These are phyloP conservation scores for Amyloporia xantha DNA, from an alignment of 768 basidiomycete species.

Conservation along the genomic window DNA sequence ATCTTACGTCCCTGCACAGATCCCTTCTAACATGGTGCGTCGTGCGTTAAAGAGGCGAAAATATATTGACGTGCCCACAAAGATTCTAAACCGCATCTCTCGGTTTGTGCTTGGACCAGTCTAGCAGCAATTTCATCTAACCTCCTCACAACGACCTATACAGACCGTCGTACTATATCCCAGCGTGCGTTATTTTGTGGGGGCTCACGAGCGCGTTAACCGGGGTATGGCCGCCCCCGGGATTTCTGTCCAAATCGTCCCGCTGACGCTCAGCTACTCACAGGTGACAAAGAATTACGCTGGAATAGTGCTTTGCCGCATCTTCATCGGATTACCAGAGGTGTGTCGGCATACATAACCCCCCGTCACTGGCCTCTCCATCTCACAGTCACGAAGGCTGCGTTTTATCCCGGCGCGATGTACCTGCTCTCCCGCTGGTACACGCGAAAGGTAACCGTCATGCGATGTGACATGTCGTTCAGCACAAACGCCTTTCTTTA, in stretches of 20 bases:
- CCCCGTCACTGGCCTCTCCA: neutral
- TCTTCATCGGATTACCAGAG: constrained; percentile 61
- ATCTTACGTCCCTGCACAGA: constrained; percentile 56
- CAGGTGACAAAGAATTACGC: constrained; percentile 49
- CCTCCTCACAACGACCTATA: neutral
- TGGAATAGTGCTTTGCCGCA: constrained; percentile 48
- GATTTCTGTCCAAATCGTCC: neutral
- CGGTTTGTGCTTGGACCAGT: constrained; percentile 29
- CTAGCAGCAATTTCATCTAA: neutral
- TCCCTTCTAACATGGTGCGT: constrained; percentile 61
- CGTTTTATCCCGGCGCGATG: constrained; percentile 56
- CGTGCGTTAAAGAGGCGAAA: neutral
- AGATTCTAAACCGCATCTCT: constrained; percentile 51
- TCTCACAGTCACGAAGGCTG: constrained; percentile 30
- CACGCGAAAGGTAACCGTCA: constrained; percentile 30
- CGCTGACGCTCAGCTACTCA: neutral
- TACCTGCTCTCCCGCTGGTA: constrained; percentile 34
- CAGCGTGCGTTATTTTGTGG: constrained; percentile 54
- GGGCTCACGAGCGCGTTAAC: constrained; percentile 57
- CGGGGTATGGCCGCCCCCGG: constrained; percentile 35
- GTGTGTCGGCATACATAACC: constrained; percentile 15
- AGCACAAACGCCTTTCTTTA: constrained; percentile 17
- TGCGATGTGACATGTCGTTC: too few relatives aligned
- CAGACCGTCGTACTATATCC: constrained; percentile 60
- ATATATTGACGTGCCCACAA: neutral